These are phyloP conservation scores for Carex arenaria DNA, from an alignment of 202 grass and related monocot species.

Conservation along the genomic window DNA sequence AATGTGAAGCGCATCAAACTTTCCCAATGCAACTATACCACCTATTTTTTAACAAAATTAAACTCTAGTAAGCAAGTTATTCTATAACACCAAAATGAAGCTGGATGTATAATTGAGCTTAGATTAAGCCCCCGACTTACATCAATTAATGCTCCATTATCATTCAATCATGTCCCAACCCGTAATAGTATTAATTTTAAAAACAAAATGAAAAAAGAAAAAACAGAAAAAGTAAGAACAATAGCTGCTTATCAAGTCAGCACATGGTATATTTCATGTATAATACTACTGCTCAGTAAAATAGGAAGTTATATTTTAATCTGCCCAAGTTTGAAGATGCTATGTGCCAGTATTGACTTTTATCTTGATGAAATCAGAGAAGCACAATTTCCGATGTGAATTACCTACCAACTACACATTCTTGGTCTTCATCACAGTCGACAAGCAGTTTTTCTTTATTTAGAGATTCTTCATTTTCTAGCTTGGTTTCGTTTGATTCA, in stretches of 20 bases:
- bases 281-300: not conserved
- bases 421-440: constrained; percentile 85
- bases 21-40: constrained; percentile 94
- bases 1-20: constrained; percentile 98
- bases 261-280: not conserved
- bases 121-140: not conserved
- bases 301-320: not conserved
- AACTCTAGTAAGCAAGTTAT: not conserved
- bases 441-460: constrained; percentile 67
- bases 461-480: constrained; percentile 35
- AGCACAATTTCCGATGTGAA: constrained; percentile 5
- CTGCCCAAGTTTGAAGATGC: not conserved
- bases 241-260: not conserved
- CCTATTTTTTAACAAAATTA: constrained; percentile 34
- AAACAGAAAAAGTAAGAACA: not conserved
- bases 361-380: not conserved
- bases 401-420: constrained; percentile 89
- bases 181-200: not conserved
- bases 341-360: not conserved
- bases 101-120: not conserved
- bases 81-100: not conserved
- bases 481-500: constrained; percentile 31
- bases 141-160: not conserved
- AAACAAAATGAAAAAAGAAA: not conserved
- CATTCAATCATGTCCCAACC: not conserved